phyloP scores from a whole-genome alignment of 1,284 basidiomycete species.

The Xerocomus amazonicus region DNA sequence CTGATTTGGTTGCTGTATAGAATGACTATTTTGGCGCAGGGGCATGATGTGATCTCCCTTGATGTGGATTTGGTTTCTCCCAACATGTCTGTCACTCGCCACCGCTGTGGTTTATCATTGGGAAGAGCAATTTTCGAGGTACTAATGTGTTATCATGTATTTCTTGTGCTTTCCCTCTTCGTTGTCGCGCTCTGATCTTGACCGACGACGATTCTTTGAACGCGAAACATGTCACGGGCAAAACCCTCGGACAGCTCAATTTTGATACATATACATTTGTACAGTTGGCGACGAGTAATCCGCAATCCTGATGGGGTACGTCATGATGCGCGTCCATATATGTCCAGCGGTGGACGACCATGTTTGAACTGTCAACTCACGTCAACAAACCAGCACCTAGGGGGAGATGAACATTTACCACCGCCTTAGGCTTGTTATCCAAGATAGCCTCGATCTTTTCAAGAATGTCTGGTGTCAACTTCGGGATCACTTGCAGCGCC shows the following conservation, averaged over 20 bases:
- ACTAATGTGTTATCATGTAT: too few species aligned
- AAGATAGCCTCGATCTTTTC: constrained; percentile 56
- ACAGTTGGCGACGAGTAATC: too few species aligned
- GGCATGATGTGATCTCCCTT: too few species aligned
- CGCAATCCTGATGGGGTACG: neutral
- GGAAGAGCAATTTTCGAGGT: too few species aligned
- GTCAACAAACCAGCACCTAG: neutral
- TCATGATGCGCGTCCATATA: constrained; percentile 21
- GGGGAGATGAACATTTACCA: constrained; percentile 22
- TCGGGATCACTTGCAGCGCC: constrained; percentile 58
- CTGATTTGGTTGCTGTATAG: too few species aligned
- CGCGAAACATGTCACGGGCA: neutral
- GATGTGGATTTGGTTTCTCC: too few species aligned
- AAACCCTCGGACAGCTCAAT: neutral
- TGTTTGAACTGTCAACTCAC: constrained; percentile 21
- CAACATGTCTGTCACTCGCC: too few species aligned
- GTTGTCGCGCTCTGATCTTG: too few species aligned
- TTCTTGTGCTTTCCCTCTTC: too few species aligned
- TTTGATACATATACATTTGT: neutral
- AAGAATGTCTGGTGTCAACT: constrained; percentile 53
- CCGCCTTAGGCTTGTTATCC: constrained; percentile 37
- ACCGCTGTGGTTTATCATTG: too few species aligned
- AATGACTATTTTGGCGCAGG: too few species aligned
- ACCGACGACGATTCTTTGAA: too few species aligned
- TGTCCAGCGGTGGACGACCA: constrained; percentile 34